Evolutionary conservation across 345 rosid species (phyloP), one percentile per base, ranked within the genome.

Genomic region (Toxicodendron radicans): DNA sequence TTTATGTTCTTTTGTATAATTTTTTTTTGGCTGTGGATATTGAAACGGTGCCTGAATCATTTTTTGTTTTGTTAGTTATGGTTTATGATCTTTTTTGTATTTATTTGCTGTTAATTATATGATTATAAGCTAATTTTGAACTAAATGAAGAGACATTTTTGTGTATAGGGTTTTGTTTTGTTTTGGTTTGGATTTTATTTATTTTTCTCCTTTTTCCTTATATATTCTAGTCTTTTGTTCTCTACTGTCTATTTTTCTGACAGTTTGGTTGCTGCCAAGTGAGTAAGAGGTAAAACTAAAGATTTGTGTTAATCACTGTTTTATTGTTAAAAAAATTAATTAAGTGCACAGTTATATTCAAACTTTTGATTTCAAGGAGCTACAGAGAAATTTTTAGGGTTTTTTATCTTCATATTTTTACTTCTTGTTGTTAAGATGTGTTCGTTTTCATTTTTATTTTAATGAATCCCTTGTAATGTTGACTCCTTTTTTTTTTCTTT

Each of bases 231-330:
- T 57, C 52, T 12, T 48, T 23, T 2, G 9, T 57, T 57, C 23
- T 24, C 2, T 16, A 49, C 12, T 32, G 14, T 59, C 43, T 59
- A 10, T 59, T 59, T 12, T 59, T 27, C 33, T 12, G 5, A 0
- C 2, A 12, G 6, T 21, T 54, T 13, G 13, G 7, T 1, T 20
- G 4, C 16, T 66, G 35, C 20, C 43, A 23, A 46, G 30, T 51
- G 2, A 17, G 17, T 10, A 5, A 27, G 58, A n/a, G 21, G 20
- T 30, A 46, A 46, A 20, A 10, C 4, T 30, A 5, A 48, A 18
- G 27, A 18, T 46, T 18, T 60, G 66, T 30, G 30, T 71, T 70
- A 4, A 58, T 17, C 21, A 43, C 73, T 43, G 54, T 70, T 70
- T 58, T 70, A 58, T 70, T 41, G 4, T 10, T 12, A 3, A 12